Evolutionary conservation across 805 yeast genomes (phyloP).

Genomic region (Candida montana): DNA sequence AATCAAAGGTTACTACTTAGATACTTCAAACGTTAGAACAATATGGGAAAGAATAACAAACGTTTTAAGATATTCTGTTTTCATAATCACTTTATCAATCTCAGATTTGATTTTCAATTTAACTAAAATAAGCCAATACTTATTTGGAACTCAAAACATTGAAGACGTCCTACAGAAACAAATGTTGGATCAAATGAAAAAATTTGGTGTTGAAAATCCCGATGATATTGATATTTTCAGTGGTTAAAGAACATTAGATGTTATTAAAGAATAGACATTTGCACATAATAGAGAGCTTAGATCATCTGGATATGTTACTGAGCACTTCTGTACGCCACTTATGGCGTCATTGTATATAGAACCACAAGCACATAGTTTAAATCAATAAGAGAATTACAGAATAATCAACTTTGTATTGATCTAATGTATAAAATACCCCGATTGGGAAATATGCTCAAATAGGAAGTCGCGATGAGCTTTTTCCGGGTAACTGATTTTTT

Average conservation of each 20-base stretch:
- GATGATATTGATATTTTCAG: conserved; percentile 17
- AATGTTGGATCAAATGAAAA: conserved; percentile 20
- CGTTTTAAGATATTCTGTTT: conserved; percentile 19
- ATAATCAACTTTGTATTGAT: too few relatives aligned
- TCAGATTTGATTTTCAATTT: conserved; percentile 20
- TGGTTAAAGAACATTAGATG: conserved; percentile 9
- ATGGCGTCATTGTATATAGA: too few relatives aligned
- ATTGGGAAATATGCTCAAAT: neutral
- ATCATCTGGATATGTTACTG: too few relatives aligned
- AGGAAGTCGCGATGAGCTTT: conserved; percentile 2
- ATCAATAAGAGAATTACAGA: too few relatives aligned
- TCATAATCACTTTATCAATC: conserved; percentile 14
- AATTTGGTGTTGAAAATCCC: conserved; percentile 23
- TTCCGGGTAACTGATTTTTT: neutral
- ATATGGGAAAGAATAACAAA: conserved; percentile 7
- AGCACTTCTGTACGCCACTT: too few relatives aligned
- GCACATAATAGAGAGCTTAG: too few relatives aligned
- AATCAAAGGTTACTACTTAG: conserved; percentile 22
- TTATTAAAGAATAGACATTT: neutral
- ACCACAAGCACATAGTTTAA: too few relatives aligned
- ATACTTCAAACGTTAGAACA: conserved; percentile 1
- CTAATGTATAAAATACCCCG: too few relatives aligned
- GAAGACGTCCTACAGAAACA: conserved; percentile 22
- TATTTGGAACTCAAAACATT: conserved; percentile 19
- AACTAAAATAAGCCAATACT: conserved; percentile 13